Conservation (phyloP, 2,329 filamentous ascomycete genomes). For the Cercospora brassicicola region DNA sequence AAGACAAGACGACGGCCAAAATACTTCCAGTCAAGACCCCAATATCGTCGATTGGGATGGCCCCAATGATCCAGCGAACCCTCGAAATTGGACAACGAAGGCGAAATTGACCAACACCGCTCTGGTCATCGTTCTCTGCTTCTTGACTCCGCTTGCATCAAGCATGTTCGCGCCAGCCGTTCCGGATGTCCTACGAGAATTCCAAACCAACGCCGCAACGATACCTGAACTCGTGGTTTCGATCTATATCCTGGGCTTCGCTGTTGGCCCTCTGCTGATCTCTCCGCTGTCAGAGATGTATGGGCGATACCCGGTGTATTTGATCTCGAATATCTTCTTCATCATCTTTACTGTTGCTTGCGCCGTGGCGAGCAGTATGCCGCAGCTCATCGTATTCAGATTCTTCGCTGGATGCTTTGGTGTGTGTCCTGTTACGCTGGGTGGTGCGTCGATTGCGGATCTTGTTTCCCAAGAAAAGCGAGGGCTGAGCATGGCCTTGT, state of each 20-base stretch:
- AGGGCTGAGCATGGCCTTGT: constrained; percentile 26
- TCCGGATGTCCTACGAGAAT: constrained; percentile 61
- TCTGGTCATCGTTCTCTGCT: constrained; percentile 52
- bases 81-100: constrained; percentile 60
- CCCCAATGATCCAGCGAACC: constrained; percentile 54
- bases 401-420: constrained; percentile 52
- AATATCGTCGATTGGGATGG: constrained; percentile 61
- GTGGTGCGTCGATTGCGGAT: constrained; percentile 26
- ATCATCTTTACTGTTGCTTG: constrained; percentile 35
- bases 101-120: constrained; percentile 44
- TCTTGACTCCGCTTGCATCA: constrained; percentile 53
- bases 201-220: constrained; percentile 53
- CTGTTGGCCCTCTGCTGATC: constrained; percentile 45
- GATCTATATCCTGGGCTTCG: constrained; percentile 56
- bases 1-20: not conserved
- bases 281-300: constrained; percentile 41
- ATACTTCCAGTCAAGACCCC: constrained; percentile 28
- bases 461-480: constrained; percentile 22
- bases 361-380: constrained; percentile 32
- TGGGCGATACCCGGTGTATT: constrained; percentile 35
- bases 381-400: constrained; percentile 35
- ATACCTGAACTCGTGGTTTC: constrained; percentile 65
- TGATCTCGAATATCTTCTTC: constrained; percentile 35
- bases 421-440: constrained; percentile 41
- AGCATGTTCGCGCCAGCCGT: constrained; percentile 68